Conservation (phyloP, 140 eudicot species). For the Anethum foeniculum region DNA sequence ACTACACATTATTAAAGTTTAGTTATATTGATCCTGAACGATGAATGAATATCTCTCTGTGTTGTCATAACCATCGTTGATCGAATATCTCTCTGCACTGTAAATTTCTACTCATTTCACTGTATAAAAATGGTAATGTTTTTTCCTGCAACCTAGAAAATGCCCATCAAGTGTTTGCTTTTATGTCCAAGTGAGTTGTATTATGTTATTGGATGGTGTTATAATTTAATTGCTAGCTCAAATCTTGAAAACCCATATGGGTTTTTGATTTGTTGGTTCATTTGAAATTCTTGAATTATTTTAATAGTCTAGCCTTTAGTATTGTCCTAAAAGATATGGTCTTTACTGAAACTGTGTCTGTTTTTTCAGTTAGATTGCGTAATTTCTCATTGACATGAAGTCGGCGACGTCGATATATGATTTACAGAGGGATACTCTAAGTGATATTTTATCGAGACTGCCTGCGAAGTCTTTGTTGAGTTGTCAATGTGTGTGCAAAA, state of each 20-base stretch:
- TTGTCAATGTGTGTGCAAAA: constrained; percentile 9
- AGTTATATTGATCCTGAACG: too few species aligned
- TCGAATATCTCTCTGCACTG: not conserved
- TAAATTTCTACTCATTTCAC: not conserved
- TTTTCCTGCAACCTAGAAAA: not conserved
- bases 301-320: not conserved
- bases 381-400: not conserved
- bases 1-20: too few species aligned
- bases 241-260: not conserved
- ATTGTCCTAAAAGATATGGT: not conserved
- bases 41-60: not conserved
- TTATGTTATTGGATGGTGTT: not conserved
- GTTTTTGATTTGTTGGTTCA: not conserved
- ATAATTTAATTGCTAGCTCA: not conserved
- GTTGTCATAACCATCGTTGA: not conserved
- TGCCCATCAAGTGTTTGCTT: not conserved
- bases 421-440: not conserved
- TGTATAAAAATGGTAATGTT: not conserved
- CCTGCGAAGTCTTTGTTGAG: constrained; percentile 1
- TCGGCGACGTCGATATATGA: constrained; percentile 4
- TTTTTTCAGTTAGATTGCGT: not conserved
- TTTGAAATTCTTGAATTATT: not conserved
- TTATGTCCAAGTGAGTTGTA: not conserved
- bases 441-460: constrained; percentile 5
- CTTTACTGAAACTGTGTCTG: not conserved